Conservation (phyloP, 202 grass and related monocot species). For the Carex sylvatica region DNA sequence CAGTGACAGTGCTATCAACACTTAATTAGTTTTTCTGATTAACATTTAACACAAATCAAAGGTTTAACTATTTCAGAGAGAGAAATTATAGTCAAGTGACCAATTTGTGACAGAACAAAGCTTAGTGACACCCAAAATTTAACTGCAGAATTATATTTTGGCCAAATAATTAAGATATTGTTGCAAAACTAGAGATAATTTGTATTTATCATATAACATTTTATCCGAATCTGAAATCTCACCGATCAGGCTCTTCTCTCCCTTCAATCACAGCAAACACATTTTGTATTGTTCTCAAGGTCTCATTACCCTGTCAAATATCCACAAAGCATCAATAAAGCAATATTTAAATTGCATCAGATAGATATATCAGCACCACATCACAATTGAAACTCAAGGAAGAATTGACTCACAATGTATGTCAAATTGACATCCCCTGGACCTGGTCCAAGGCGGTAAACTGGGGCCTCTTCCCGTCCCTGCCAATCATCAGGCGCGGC, state of each 20-base stretch:
- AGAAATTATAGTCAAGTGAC: neutral
- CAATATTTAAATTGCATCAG: neutral
- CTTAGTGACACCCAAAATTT: neutral
- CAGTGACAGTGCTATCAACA: neutral
- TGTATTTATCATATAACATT: neutral
- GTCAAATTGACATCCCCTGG: conserved; percentile 68
- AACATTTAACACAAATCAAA: neutral
- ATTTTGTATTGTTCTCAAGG: conserved; percentile 76
- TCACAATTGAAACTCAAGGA: neutral
- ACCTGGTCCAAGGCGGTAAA: conserved; percentile 65
- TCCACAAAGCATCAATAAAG: conserved; percentile 1
- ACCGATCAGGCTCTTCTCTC: conserved; percentile 79
- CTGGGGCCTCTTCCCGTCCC: conserved; percentile 35
- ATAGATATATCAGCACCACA: neutral
- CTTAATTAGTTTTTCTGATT: neutral
- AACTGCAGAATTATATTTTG: neutral
- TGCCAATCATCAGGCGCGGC: conserved; percentile 70
- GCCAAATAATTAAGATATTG: neutral
- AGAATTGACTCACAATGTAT: conserved; percentile 38
- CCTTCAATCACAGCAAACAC: conserved; percentile 88
- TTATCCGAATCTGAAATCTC: neutral
- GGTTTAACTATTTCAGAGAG: neutral
- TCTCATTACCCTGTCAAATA: conserved; percentile 66
- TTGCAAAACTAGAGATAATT: neutral
- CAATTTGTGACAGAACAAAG: neutral